Percentiles rank a stretch among this genome's conserved stretches.
phyloP scores from a whole-genome alignment of 495 filamentous ascomycete species.

The Podospora pseudocomata region DNA sequence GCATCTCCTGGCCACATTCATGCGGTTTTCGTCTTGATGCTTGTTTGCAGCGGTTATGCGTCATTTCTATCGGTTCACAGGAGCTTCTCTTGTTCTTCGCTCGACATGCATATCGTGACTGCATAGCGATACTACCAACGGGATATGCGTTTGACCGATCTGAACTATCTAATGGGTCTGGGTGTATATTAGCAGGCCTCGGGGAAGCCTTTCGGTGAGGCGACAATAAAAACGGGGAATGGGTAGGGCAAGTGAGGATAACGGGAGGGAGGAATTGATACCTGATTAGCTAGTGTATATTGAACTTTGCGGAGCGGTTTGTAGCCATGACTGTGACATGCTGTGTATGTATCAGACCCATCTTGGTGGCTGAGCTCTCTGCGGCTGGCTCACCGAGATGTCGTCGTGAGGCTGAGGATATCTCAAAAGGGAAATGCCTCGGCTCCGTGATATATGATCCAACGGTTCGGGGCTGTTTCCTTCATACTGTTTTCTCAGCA shows the following conservation, averaged over 20 bases:
- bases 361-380: no score
- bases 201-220: not conserved
- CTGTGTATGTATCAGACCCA: not conserved
- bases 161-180: not conserved
- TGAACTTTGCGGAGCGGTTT: not conserved
- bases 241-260: not conserved
- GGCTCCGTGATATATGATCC: not conserved
- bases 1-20: not conserved
- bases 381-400: not conserved
- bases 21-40: not conserved
- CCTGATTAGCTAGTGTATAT: not conserved
- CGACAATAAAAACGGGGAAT: not conserved
- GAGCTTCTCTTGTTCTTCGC: not conserved
- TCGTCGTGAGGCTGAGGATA: not conserved
- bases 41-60: no score
- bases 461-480: not conserved
- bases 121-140: not conserved
- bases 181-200: not conserved
- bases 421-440: not conserved
- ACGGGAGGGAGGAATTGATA: not conserved
- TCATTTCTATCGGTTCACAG: not conserved
- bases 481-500: not conserved
- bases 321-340: not conserved
- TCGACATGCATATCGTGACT: not conserved
- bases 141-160: not conserved